phyloP scores from a whole-genome alignment of 2,329 filamentous ascomycete genomes.

The Sclerotinia spermophila region DNA sequence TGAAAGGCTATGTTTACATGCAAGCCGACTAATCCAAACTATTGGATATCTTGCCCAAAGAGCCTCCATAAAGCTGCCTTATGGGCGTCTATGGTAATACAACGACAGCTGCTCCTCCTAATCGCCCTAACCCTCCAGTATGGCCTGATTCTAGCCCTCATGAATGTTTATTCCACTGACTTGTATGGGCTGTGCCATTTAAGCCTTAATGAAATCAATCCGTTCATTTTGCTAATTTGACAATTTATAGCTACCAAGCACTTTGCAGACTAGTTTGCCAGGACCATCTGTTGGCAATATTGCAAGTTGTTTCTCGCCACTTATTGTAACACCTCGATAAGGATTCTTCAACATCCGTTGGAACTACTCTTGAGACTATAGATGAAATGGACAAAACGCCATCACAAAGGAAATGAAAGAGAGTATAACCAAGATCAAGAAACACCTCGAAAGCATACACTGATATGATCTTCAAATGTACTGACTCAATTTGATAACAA shows the following conservation, averaged over 20 bases:
- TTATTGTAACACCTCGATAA: neutral
- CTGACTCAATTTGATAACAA: neutral
- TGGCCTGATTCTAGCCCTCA: neutral
- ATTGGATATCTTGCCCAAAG: neutral
- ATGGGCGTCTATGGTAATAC: neutral
- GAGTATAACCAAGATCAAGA: neutral
- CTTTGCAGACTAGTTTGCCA: neutral
- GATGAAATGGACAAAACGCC: neutral
- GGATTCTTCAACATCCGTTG: neutral
- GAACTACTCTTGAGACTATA: neutral
- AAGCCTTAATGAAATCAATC: neutral
- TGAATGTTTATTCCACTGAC: neutral
- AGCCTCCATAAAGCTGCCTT: neutral
- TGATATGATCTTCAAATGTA: neutral
- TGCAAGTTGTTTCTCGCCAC: neutral
- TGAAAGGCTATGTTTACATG: neutral
- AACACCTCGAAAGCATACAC: neutral
- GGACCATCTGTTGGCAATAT: neutral
- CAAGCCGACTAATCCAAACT: neutral
- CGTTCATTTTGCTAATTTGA: neutral
- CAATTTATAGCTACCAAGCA: neutral
- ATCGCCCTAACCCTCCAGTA: too few relatives aligned
- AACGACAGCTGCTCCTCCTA: neutral
- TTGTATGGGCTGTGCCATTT: neutral
- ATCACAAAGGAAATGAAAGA: neutral